These are phyloP conservation scores for Epithemia pelagica DNA, from an alignment of 108 stramenopile species.

Conservation along the genomic window DNA sequence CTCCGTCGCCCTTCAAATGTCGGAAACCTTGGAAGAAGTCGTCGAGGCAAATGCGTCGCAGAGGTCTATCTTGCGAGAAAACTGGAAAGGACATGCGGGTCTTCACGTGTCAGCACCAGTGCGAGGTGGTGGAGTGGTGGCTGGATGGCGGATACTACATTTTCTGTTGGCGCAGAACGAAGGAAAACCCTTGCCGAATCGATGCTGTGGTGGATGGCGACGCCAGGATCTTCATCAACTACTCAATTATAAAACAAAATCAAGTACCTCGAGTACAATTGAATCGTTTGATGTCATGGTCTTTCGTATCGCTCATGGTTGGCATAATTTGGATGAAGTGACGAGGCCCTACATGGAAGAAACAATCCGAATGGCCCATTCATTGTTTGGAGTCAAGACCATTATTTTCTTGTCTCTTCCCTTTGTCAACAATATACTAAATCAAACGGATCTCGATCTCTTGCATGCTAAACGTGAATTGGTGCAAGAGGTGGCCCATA, in stretches of 20 bases:
- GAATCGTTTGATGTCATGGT: constrained; percentile 30
- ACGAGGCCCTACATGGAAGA: constrained; percentile 21
- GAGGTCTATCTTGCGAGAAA: constrained; percentile 3
- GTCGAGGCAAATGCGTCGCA: neutral
- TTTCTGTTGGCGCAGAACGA: constrained; percentile 8
- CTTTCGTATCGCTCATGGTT: constrained; percentile 35
- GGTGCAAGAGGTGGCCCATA: neutral
- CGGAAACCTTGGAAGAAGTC: constrained; percentile 28
- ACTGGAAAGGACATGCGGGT: constrained; percentile 20
- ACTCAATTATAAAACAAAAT: neutral
- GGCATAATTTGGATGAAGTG: constrained; percentile 27
- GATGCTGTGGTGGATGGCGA: constrained; percentile 30
- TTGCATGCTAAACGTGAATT: neutral
- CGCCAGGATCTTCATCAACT: constrained; percentile 4
- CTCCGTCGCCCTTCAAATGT: constrained; percentile 26
- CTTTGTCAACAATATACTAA: constrained; percentile 27
- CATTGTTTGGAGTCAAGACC: constrained; percentile 27
- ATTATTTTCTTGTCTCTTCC: constrained; percentile 33
- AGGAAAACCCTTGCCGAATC: constrained; percentile 20
- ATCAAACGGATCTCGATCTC: neutral
- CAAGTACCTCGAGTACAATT: neutral
- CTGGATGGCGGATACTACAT: constrained; percentile 30
- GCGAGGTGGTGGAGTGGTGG: constrained; percentile 23
- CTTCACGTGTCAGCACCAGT: constrained; percentile 15
- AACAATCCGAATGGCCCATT: constrained; percentile 23